Conservation (phyloP, 1,284 basidiomycete species). For the Heterobasidion annosum region DNA sequence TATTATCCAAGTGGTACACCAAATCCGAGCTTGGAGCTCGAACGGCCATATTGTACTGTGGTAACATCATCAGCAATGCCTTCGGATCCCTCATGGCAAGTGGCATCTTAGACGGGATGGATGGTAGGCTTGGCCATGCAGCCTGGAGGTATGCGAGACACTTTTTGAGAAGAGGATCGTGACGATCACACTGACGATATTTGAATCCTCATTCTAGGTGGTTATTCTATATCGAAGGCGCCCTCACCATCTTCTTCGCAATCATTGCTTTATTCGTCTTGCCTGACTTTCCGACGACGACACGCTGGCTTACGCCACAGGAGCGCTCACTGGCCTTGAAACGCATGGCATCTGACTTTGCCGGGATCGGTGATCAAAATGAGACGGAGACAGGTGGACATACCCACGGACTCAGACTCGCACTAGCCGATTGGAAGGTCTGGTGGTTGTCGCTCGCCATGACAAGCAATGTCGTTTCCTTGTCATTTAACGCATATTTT, state of each 20-base stretch:
- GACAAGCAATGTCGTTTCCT: conserved; percentile 42
- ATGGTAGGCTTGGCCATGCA: conserved; percentile 57
- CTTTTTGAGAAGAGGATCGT: too few species aligned
- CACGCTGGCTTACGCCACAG: conserved; percentile 47
- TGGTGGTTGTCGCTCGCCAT: conserved; percentile 58
- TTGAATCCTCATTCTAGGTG: conserved; percentile 28
- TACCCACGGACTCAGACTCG: conserved; percentile 41
- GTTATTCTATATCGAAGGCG: conserved; percentile 55
- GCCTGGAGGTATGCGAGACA: conserved; percentile 52
- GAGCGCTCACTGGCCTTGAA: conserved; percentile 60
- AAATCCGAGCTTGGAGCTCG: conserved; percentile 58
- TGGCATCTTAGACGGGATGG: conserved; percentile 60
- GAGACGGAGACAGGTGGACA: conserved; percentile 25
- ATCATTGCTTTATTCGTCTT: conserved; percentile 56
- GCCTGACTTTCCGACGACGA: conserved; percentile 64
- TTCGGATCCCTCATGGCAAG: conserved; percentile 77
- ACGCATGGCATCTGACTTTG: conserved; percentile 62
- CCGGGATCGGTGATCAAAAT: conserved; percentile 38
- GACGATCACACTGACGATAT: too few species aligned
- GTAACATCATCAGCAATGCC: conserved; percentile 72
- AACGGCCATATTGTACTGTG: conserved; percentile 65
- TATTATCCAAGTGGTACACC: conserved; percentile 68
- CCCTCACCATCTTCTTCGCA: conserved; percentile 54
- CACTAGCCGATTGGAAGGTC: conserved; percentile 63
- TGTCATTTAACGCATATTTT: conserved; percentile 70